Evolutionary conservation across 2,329 filamentous ascomycete genomes (phyloP), one percentile per base, ranked within the genome.

Genomic region (Elsinoe arachidis): DNA sequence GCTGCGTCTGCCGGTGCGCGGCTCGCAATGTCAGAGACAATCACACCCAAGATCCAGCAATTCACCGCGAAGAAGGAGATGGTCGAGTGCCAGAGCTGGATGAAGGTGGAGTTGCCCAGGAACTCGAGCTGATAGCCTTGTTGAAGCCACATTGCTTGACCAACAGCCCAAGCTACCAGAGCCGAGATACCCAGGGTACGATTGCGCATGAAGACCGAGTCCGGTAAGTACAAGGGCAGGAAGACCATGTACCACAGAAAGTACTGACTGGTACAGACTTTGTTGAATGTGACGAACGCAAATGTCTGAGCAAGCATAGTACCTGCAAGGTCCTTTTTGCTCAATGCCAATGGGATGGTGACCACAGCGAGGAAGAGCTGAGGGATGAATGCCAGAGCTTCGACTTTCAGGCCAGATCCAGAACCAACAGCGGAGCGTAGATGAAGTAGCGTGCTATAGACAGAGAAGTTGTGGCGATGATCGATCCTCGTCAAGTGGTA

Each of bases 221-320:
- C 74, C 0, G 92, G 90, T 0, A 99, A 84, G 69, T 96, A 95
- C 52, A 96, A 85, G 0, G 93, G 93, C 2, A 97, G 77, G 64
- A 99, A 88, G 62, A 96, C 83, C 72, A 96, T 85, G 72, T 99
- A 97, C 93, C 93, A 99, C 52, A 99, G 81, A 71, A 99, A 99
- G 71, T 99, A 99, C 90, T 97, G 92, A 67, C 90, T 96, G 2
- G 93, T 99, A 79, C 92, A 97, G 61, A 99, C 93, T 76, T 99
- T 99, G 75, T 99, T 99, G 65, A 97, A 97, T 0, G 90, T 86
- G 3, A 97, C 93, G 72, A 99, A 99, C 0, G 92, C 89, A 73
- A 96, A 96, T 0, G 93, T 97, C 73, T 99, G 93, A 3, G 89
- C 90, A 61, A 97, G 81, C 88, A 97, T 91, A 4, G 88, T 86